A percentile compares a stretch with the other conserved stretches of the same genome.
phyloP scores from a whole-genome alignment of 192 early-diverging fungal genomes.

The Obelidium mucronatum region DNA sequence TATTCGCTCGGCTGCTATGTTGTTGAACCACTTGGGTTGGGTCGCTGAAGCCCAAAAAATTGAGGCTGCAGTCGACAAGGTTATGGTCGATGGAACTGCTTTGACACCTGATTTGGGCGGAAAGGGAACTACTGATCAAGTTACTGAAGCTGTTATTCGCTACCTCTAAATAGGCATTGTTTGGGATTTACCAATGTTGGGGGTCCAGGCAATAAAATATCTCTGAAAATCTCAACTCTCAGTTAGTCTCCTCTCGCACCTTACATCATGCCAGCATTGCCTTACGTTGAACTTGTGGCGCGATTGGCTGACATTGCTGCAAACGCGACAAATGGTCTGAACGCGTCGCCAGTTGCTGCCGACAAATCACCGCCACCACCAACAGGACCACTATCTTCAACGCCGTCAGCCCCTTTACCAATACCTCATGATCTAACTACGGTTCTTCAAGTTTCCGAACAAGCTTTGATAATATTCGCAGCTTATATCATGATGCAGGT shows the following conservation, averaged over 20 bases:
- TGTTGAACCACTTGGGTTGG: constrained; percentile 87
- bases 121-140: constrained; percentile 78
- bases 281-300: constrained; percentile 6
- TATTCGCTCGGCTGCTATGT: constrained; percentile 91
- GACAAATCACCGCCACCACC: too few species aligned
- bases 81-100: constrained; percentile 64
- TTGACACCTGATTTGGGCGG: constrained; percentile 95
- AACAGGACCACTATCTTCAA: not conserved
- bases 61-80: constrained; percentile 85
- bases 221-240: too few species aligned
- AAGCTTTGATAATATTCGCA: constrained; percentile 19
- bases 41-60: constrained; percentile 75
- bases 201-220: too few species aligned
- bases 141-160: constrained; percentile 83
- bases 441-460: not conserved
- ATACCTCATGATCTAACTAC: constrained; percentile 4
- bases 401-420: not conserved
- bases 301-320: not conserved
- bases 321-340: not conserved
- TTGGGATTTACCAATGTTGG: not conserved
- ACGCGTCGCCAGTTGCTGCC: not conserved
- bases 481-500: constrained; percentile 41
- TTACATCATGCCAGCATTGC: constrained; percentile 5
- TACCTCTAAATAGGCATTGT: not conserved
- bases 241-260: too few species aligned